Evolutionary conservation across 2,329 filamentous ascomycete species (phyloP).

Genomic region (Penicillium italicum): DNA sequence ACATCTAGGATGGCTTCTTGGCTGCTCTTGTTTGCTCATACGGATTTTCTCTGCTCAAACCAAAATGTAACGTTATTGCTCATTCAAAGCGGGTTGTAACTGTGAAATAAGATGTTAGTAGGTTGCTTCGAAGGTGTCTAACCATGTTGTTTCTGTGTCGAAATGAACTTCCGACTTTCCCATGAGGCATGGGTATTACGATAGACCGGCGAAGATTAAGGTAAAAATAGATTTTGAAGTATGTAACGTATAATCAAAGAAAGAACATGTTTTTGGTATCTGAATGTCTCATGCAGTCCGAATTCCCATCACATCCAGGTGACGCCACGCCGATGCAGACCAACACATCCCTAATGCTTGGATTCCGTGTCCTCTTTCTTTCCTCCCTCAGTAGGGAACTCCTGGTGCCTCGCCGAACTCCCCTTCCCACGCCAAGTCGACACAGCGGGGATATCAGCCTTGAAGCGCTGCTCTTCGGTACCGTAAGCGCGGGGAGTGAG

Average conservation of each 20-base stretch:
- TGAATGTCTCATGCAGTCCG: constrained; percentile 10
- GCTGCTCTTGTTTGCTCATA: background rate
- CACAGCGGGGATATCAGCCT: constrained; percentile 90
- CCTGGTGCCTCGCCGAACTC: constrained; percentile 81
- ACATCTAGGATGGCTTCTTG: background rate
- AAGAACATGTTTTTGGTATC: constrained; percentile 16
- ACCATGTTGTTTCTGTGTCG: too few relatives aligned
- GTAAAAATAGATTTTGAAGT: background rate
- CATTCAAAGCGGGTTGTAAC: too few relatives aligned
- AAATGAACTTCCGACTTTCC: background rate
- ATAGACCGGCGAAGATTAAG: background rate
- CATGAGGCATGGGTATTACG: background rate
- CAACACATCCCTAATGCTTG: constrained; percentile 1
- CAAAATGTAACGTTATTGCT: background rate
- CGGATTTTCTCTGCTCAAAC: too few relatives aligned
- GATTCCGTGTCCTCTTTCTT: constrained; percentile 13
- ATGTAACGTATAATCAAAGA: background rate
- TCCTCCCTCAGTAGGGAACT: constrained; percentile 27
- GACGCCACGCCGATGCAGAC: constrained; percentile 14
- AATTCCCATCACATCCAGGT: constrained; percentile 11
- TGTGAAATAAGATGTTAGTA: background rate
- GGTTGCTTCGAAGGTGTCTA: background rate
- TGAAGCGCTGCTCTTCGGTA: constrained; percentile 82
- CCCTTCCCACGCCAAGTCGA: constrained; percentile 96
- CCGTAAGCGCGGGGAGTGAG: constrained; percentile 91